phyloP scores from a whole-genome alignment of 495 filamentous ascomycete species.

The Terfezia boudieri region DNA sequence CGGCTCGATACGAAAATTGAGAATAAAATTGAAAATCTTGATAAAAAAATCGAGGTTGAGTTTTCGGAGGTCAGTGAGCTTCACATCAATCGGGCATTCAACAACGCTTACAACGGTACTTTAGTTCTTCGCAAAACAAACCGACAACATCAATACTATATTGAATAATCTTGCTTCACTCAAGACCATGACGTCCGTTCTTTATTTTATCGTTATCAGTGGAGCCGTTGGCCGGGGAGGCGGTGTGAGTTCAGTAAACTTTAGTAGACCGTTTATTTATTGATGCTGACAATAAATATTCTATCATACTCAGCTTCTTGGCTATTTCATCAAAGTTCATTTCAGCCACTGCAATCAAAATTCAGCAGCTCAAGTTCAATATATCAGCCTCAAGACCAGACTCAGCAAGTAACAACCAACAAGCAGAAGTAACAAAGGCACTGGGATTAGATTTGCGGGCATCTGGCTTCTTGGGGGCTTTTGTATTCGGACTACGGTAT shows the following conservation, averaged over 20 bases:
- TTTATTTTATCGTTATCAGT: constrained; percentile 2
- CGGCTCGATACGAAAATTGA: constrained; percentile 1
- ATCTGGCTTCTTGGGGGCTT: too few species aligned
- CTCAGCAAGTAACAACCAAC: too few species aligned
- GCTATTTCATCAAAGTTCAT: constrained; percentile 2
- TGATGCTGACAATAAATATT: constrained; percentile 1
- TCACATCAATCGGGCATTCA: neutral
- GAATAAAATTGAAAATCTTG: constrained; percentile 1
- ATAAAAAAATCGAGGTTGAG: neutral
- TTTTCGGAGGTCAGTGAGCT: constrained; percentile 1
- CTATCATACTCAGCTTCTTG: constrained; percentile 2
- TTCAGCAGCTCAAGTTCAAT: too few species aligned
- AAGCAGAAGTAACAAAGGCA: too few species aligned
- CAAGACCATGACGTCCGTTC: neutral
- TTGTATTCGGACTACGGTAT: too few species aligned
- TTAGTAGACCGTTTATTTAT: neutral
- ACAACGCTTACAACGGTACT: constrained; percentile 1
- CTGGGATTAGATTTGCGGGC: too few species aligned
- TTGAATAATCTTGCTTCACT: neutral
- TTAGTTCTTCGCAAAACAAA: constrained; percentile 1
- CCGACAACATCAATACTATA: neutral
- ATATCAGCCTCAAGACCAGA: too few species aligned
- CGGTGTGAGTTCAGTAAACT: neutral
- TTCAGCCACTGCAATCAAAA: too few species aligned
- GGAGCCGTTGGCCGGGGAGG: constrained; percentile 1